These are phyloP conservation scores for Sporothrix euskadiensis DNA, from an alignment of 2,329 filamentous ascomycete genomes.

Conservation along the genomic window DNA sequence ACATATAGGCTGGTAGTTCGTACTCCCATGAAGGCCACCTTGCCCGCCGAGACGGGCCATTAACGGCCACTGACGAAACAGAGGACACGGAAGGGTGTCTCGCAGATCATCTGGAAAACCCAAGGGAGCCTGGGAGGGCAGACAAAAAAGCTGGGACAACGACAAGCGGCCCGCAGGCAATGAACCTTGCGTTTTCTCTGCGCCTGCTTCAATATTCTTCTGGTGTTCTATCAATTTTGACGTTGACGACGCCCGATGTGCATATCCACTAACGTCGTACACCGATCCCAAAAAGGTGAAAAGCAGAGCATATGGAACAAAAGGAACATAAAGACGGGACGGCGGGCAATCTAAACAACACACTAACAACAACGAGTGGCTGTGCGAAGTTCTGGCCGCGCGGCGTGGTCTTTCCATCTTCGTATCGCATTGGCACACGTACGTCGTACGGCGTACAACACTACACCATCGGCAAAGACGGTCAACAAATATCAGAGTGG, in stretches of 20 bases:
- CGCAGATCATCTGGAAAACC: slow-evolving; percentile 10
- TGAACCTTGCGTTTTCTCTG: not conserved
- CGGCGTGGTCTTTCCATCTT: not conserved
- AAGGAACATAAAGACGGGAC: not conserved
- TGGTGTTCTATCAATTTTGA: not conserved
- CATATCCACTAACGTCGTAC: not conserved
- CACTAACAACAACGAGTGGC: not conserved
- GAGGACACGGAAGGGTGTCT: not conserved
- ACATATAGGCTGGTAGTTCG: not conserved
- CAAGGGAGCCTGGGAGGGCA: not conserved
- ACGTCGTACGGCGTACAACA: not conserved
- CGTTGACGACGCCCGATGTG: not conserved
- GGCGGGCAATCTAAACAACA: not conserved
- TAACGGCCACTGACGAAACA: slow-evolving; percentile 6
- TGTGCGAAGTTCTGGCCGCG: not conserved
- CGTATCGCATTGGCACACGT: slow-evolving; percentile 8
- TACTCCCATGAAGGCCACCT: not conserved
- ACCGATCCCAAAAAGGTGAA: not conserved
- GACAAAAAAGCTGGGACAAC: not conserved
- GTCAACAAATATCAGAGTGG: not conserved
- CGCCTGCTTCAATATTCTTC: not conserved
- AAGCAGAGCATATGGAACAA: not conserved
- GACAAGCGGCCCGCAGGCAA: not conserved
- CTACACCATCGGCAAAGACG: not conserved
- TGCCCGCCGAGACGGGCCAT: not conserved